Evolutionary conservation across 441 rosid species (phyloP).

Genomic region (Gossypium aridum): DNA sequence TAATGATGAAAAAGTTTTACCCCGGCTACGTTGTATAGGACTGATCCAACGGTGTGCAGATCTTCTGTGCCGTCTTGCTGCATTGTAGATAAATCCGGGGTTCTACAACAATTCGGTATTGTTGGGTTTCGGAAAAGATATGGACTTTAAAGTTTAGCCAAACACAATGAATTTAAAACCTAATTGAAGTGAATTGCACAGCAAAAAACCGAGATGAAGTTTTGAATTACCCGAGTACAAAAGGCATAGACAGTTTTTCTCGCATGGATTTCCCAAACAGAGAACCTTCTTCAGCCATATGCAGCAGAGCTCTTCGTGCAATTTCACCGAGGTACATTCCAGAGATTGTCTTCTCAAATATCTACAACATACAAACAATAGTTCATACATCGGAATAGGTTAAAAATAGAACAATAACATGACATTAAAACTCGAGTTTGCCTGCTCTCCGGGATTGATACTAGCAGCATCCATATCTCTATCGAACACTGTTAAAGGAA

Average conservation of each 20-base stretch:
- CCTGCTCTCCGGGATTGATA: constrained; percentile 89
- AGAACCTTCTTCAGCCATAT: constrained; percentile 57
- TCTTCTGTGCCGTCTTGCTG: constrained; percentile 64
- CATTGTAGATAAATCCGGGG: constrained; percentile 61
- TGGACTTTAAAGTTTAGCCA: no score
- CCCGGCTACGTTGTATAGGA: constrained; percentile 41
- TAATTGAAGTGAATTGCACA: not conserved
- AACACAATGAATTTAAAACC: not conserved
- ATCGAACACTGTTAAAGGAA: constrained; percentile 65
- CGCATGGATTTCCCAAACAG: constrained; percentile 47
- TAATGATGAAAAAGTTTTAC: constrained; percentile 22
- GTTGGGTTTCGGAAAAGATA: no score
- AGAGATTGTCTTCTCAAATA: constrained; percentile 85
- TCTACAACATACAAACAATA: constrained; percentile 34
- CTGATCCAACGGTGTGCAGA: constrained; percentile 58
- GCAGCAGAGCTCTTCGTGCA: constrained; percentile 49
- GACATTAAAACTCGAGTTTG: constrained; percentile 19
- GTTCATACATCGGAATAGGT: not conserved
- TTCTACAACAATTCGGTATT: constrained; percentile 28
- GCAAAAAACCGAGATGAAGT: not conserved
- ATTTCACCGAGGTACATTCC: constrained; percentile 96
- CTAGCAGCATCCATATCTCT: constrained; percentile 73
- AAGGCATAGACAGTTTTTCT: constrained; percentile 45
- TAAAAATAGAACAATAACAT: not conserved
- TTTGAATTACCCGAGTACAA: constrained; percentile 38